These are phyloP conservation scores for Pharnaceum exiguum DNA, from an alignment of 148 eudicot species.

Conservation along the genomic window DNA sequence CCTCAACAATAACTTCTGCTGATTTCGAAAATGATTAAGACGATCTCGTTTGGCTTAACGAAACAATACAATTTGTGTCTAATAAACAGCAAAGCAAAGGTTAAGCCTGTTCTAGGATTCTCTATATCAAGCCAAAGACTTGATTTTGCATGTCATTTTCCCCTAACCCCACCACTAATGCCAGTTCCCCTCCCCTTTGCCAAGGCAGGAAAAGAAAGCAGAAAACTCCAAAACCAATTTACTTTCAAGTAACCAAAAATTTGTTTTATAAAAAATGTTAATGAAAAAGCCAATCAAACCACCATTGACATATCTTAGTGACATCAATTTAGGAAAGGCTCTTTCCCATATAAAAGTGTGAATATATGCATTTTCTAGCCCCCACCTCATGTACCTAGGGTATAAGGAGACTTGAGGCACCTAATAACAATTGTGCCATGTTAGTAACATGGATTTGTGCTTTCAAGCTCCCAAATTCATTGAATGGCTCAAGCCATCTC, in stretches of 20 bases:
- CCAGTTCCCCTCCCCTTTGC: conserved; percentile 6
- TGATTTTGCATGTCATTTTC: conserved; percentile 36
- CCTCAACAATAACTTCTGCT: too few species aligned
- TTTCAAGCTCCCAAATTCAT: conserved; percentile 40
- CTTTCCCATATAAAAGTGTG: conserved; percentile 31
- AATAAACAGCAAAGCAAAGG: conserved; percentile 6
- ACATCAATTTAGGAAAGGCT: conserved; percentile 19
- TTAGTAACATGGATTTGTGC: conserved; percentile 33
- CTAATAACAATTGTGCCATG: conserved; percentile 15
- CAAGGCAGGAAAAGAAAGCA: conserved; percentile 6
- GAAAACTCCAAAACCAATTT: conserved; percentile 4
- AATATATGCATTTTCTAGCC: conserved; percentile 5
- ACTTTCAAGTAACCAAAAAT: not conserved
- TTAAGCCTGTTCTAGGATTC: conserved; percentile 40
- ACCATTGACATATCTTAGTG: conserved; percentile 29
- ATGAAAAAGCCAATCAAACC: conserved; percentile 27
- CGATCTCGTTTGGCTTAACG: too few species aligned
- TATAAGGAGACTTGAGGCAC: not conserved
- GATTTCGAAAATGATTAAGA: too few species aligned
- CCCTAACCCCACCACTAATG: conserved; percentile 38
- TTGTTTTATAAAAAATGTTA: not conserved
- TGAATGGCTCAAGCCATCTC: conserved; percentile 51
- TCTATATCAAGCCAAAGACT: conserved; percentile 27
- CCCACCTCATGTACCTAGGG: not conserved
- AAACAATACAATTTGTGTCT: too few species aligned